phyloP scores from a whole-genome alignment of 2,329 filamentous ascomycete species.

The Coniella lustricola region DNA sequence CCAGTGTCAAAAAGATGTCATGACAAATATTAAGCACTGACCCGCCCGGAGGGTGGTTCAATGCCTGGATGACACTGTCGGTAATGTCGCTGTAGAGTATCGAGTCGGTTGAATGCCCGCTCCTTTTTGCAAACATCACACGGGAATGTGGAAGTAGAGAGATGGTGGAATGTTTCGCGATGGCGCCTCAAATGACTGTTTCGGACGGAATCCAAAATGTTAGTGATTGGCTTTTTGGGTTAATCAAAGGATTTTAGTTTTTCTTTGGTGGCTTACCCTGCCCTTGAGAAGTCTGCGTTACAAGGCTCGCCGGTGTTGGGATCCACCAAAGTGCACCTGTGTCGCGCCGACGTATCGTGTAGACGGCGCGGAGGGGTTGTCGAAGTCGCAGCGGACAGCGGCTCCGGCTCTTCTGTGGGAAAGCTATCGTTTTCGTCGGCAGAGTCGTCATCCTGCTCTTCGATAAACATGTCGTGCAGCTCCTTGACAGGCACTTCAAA shows the following conservation, averaged over 20 bases:
- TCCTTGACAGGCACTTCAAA: constrained; percentile 3
- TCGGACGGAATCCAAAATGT: no score
- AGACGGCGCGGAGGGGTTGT: constrained; percentile 11
- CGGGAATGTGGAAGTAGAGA: constrained; percentile 13
- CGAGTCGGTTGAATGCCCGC: constrained; percentile 15
- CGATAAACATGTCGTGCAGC: constrained; percentile 7
- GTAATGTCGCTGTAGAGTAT: constrained; percentile 17
- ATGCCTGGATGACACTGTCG: constrained; percentile 30
- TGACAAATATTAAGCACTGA: constrained; percentile 4
- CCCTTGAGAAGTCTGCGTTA: constrained; percentile 15
- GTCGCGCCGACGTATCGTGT: constrained; percentile 10
- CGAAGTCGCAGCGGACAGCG: background rate
- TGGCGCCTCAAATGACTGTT: constrained; percentile 13
- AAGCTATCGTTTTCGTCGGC: background rate
- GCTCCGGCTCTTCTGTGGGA: background rate
- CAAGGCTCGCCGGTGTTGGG: constrained; percentile 14
- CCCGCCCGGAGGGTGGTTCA: constrained; percentile 29
- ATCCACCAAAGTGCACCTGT: constrained; percentile 15
- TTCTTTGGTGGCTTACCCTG: constrained; percentile 4
- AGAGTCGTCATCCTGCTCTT: constrained; percentile 1
- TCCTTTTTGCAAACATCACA: constrained; percentile 16
- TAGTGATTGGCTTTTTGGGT: no score
- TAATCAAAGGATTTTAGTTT: no score
- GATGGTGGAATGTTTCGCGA: constrained; percentile 15
- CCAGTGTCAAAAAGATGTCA: background rate